These are phyloP conservation scores for Trichosanthes cucumerina DNA, from an alignment of 306 rosid genomes.

Conservation along the genomic window DNA sequence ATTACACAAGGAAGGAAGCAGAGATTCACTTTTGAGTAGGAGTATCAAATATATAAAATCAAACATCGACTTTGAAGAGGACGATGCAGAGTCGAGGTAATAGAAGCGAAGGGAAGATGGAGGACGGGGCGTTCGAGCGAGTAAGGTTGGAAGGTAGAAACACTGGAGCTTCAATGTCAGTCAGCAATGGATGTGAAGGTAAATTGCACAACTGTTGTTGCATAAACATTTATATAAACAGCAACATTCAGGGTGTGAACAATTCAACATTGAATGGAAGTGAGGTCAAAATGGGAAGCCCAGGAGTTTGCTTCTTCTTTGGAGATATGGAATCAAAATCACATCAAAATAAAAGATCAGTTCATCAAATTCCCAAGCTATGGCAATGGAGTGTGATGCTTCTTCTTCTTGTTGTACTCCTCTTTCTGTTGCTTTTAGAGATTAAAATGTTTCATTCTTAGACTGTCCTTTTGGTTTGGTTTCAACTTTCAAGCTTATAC, in stretches of 20 bases:
- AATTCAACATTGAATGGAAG: constrained; percentile 27
- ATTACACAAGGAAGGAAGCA: constrained; percentile 1
- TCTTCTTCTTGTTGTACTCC: background rate
- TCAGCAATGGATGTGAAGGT: background rate
- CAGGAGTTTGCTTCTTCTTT: constrained; percentile 34
- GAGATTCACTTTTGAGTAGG: background rate
- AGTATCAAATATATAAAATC: background rate
- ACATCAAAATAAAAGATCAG: background rate
- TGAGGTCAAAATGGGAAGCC: constrained; percentile 30
- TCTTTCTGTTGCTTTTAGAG: background rate
- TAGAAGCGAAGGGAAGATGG: background rate
- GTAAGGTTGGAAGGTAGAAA: constrained; percentile 21
- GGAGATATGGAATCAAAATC: constrained; percentile 13
- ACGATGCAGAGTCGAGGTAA: background rate
- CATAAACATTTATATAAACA: constrained; percentile 42
- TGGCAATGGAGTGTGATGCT: background rate
- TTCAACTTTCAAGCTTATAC: background rate
- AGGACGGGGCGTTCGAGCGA: background rate
- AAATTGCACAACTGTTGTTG: constrained; percentile 23
- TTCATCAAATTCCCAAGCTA: background rate
- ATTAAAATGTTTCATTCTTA: background rate
- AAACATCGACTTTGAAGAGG: background rate
- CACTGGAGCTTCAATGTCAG: constrained; percentile 33
- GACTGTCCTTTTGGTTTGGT: background rate
- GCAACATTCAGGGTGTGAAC: constrained; percentile 34